Base-by-base conservation (phyloP, 2,329 filamentous ascomycete genomes). In the Calonectria multiphialidica region DNA sequence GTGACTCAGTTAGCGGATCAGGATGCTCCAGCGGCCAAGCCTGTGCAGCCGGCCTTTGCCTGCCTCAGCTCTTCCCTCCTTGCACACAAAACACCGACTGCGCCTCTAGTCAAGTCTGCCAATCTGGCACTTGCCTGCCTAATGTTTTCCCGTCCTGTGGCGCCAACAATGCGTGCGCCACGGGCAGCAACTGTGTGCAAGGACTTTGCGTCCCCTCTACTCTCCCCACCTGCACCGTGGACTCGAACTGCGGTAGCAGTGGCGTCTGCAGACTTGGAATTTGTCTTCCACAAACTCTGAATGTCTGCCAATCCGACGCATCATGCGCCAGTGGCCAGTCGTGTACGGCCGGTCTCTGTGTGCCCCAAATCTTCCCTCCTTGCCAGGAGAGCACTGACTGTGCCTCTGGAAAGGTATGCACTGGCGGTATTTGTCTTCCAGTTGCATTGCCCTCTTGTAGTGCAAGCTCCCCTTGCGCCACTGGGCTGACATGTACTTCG, bases 171-270 rank as follows among this genome's bases (percentile, higher is more conserved):
- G 13, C 49, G 5, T 71, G 68, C 18, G 35, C 53, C 13, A 47
- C 47, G 16, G 68, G 63, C 28, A 66, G 64, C 35, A 66, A 45
- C 5, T 71, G 68, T 28, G 42, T 37, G n/a, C 21, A 15, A 2
- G 68, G 68, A 3, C 63, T 71, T 0, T 71, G 68, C 18, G 44
- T 71, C 40, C 63, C 68, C 28, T 53, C 63, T 13, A 25, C 44
- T 9, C 44, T 71, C 4, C 63, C 68, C 16, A 35, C 45, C 21
- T 71, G 68, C n/a, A 55, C 23, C 13, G 45, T 3, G 15, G 63
- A 71, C 28, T 62, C 68, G n/a, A 64, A 71, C 28, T 71, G 68
- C 28, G 68, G 68, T 35, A 53, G 28, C 63, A 63, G 42, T 18
- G 33, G 47, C n/a, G 53, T 71, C 16, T 71, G 68, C 35, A 50